Percentiles rank a stretch among this genome's conserved stretches.
These are phyloP conservation scores for Nakaseomyces nivariensis DNA, from an alignment of 1,139 yeast species.

Conservation along the genomic window DNA sequence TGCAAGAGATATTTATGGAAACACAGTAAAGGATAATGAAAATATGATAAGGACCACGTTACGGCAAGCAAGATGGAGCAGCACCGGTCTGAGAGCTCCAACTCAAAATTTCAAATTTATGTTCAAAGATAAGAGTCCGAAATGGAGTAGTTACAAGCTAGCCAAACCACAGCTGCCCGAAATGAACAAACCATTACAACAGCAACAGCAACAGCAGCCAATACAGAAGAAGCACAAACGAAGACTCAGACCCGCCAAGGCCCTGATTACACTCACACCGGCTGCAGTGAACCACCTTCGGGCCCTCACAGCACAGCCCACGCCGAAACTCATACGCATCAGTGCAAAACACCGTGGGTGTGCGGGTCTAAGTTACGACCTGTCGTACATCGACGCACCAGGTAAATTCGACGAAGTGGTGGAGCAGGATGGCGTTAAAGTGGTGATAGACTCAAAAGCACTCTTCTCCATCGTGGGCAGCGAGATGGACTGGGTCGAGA, in stretches of 20 bases:
- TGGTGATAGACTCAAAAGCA: conserved; percentile 89
- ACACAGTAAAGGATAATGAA: no score
- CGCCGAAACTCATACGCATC: conserved; percentile 78
- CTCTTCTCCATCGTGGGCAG: conserved; percentile 90
- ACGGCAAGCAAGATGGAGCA: neutral
- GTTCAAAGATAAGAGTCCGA: neutral
- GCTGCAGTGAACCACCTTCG: conserved; percentile 64
- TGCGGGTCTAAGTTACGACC: conserved; percentile 84
- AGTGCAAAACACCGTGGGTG: conserved; percentile 95
- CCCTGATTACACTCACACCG: conserved; percentile 69
- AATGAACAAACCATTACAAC: neutral
- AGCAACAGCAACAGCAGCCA: no score
- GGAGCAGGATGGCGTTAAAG: conserved; percentile 87
- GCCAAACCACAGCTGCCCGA: neutral
- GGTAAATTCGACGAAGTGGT: conserved; percentile 91
- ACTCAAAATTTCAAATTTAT: neutral
- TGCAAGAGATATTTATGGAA: no score
- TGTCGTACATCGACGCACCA: conserved; percentile 81
- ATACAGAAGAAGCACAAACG: conserved; percentile 40
- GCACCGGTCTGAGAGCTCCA: neutral
- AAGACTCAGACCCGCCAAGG: conserved; percentile 72
- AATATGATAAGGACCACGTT: neutral
- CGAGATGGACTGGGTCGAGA: conserved; percentile 98
- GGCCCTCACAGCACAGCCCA: conserved; percentile 62
- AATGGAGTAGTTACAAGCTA: neutral